Base-by-base conservation (phyloP, 176 grass and related monocot species). In the Miscanthus lutarioriparius region DNA sequence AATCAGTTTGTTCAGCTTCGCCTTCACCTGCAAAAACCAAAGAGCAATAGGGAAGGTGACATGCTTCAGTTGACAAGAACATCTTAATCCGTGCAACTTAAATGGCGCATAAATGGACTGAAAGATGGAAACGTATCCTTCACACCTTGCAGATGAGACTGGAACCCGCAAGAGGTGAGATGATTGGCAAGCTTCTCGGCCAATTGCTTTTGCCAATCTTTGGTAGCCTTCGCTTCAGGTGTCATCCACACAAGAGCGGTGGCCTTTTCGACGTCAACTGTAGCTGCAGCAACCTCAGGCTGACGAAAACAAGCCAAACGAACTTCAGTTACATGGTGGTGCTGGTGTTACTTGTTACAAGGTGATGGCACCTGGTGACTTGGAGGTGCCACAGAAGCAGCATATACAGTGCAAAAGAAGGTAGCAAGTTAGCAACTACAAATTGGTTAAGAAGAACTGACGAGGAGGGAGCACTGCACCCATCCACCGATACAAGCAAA, bases 141-240 rank as follows among this genome's bases (percentile, higher is more conserved):
- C 25, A 14, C 33, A 92, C 89, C 87, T 74, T 78, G 87, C 58
- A 92, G 32, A 81, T 80, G 84, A 70, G 92, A 95, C 22, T 90
- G 64, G 75, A 98, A 98, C 64, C 95, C 95, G 19, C 91, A 95
- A n/a, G 89, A 83, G 22, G 72, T 93, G 49, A 98, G 87, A 69
- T 93, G 89, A 67, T 83, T 75, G 47, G 96, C 89, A 23, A 98
- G 91, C 17, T 82, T 91, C 77, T 93, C 83, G 2, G 89, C 96
- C 33, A 98, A 36, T 7, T 90, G 79, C 74, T 93, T 83, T n/a
- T 92, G 89, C 91, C 93, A 98, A 76, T 92, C 83, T 19, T 90
- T 25, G 15, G 30, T 36, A 12, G 49, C 27, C 56, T 92, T 95
- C 3, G 40, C 91, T 88, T 90, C 93, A 44, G 87, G 80, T 13